Evolutionary conservation across 192 early-diverging fungal species (phyloP).

Genomic region (Podila epicladia): DNA sequence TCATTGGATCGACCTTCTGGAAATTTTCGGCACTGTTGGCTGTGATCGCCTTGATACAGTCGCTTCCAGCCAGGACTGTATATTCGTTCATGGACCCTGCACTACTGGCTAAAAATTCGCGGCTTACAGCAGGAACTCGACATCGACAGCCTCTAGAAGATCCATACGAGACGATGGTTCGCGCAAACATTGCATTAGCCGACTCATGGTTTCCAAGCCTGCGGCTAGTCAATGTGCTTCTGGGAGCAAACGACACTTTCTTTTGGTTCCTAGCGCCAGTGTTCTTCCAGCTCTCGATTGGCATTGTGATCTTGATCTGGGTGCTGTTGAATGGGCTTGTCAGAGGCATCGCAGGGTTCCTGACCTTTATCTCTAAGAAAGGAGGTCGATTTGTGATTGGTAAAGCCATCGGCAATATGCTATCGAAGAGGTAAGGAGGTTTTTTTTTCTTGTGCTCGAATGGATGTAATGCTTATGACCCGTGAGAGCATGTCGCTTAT

Average conservation of each 20-base stretch:
- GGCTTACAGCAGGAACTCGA: background rate
- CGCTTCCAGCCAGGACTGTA: constrained; percentile 13
- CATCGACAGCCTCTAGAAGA: background rate
- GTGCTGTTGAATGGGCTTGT: constrained; percentile 39
- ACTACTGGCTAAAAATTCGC: too few species aligned
- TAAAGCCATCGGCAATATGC: constrained; percentile 34
- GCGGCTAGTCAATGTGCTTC: constrained; percentile 53
- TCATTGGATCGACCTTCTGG: constrained; percentile 31
- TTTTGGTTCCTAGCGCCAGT: constrained; percentile 66
- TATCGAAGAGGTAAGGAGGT: too few species aligned
- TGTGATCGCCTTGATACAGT: constrained; percentile 32
- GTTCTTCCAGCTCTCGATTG: constrained; percentile 58
- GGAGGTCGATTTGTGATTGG: constrained; percentile 28
- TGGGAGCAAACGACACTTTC: constrained; percentile 62
- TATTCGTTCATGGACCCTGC: constrained; percentile 7
- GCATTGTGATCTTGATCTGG: constrained; percentile 57
- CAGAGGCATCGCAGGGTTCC: constrained; percentile 2
- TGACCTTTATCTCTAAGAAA: constrained; percentile 28
- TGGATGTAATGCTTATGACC: background rate
- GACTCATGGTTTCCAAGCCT: constrained; percentile 32
- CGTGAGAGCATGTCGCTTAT: background rate
- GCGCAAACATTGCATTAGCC: constrained; percentile 12
- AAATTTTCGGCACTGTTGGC: constrained; percentile 36
- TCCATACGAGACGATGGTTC: constrained; percentile 35
- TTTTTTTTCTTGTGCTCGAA: too few species aligned